Percentiles rank a stretch among this genome's conserved stretches.
Conservation (phyloP, 768 basidiomycete genomes). For the Suillus subaureus region DNA sequence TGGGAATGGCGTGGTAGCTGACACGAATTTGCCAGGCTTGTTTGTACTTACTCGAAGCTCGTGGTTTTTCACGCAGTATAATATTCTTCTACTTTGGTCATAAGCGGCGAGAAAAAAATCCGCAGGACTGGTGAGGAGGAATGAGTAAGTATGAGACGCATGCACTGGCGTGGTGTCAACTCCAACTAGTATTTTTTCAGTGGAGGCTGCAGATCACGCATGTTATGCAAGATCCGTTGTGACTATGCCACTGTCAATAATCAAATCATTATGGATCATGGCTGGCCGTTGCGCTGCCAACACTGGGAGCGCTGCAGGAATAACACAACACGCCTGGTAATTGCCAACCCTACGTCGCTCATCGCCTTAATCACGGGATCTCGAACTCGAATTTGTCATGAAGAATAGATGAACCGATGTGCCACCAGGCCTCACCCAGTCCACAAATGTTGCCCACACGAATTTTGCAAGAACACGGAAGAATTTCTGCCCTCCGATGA, state of each 20-base stretch:
- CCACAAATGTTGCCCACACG: neutral
- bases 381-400: conserved; percentile 5
- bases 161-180: neutral
- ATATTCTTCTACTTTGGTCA: neutral
- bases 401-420: conserved; percentile 1
- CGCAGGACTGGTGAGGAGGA: neutral
- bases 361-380: neutral
- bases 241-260: neutral
- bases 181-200: neutral
- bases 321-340: neutral
- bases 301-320: neutral
- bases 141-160: neutral
- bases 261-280: neutral
- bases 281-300: neutral
- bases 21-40: neutral
- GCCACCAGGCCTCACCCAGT: neutral
- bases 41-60: neutral
- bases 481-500: neutral
- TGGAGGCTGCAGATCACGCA: neutral
- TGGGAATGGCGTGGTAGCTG: neutral
- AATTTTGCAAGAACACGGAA: neutral
- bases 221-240: neutral
- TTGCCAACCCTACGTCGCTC: neutral
- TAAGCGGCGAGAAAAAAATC: neutral
- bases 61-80: neutral